Conservation (phyloP, 2,329 filamentous ascomycete species). For the Aspergillus hiratsukae region DNA sequence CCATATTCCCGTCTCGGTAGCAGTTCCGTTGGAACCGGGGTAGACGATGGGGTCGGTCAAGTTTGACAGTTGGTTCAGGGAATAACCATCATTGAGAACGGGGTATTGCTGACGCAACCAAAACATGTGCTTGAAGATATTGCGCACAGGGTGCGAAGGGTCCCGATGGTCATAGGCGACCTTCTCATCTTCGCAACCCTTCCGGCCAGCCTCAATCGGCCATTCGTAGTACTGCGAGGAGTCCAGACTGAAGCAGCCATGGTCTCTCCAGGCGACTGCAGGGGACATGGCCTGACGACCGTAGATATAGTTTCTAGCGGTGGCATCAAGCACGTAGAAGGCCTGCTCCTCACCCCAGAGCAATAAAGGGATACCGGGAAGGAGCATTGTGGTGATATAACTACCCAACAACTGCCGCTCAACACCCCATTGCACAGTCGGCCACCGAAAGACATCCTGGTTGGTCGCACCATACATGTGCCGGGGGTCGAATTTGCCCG, state of each 20-base stretch:
- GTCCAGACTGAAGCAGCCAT: conserved; percentile 57
- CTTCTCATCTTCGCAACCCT: conserved; percentile 53
- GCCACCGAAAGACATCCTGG: conserved; percentile 63
- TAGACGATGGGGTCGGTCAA: conserved; percentile 47
- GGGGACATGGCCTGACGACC: conserved; percentile 59
- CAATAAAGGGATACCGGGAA: conserved; percentile 58
- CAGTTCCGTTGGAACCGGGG: conserved; percentile 47
- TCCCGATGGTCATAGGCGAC: conserved; percentile 59
- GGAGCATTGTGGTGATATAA: conserved; percentile 54
- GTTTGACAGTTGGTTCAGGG: conserved; percentile 52
- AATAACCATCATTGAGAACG: conserved; percentile 56
- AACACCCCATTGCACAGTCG: conserved; percentile 52
- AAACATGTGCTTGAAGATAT: conserved; percentile 57
- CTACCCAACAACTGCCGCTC: conserved; percentile 53
- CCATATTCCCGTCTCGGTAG: conserved; percentile 57
- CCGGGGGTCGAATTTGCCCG: conserved; percentile 57
- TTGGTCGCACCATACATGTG: conserved; percentile 62
- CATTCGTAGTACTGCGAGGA: conserved; percentile 54
- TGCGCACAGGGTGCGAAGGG: conserved; percentile 56
- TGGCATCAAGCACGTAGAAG: conserved; percentile 59
- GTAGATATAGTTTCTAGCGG: conserved; percentile 60
- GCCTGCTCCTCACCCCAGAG: conserved; percentile 63
- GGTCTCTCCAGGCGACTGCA: conserved; percentile 57
- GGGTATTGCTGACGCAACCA: conserved; percentile 53
- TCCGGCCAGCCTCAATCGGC: conserved; percentile 49